A percentile compares a stretch with the other conserved stretches of the same genome.
Evolutionary conservation across 768 basidiomycete genomes (phyloP).

Genomic region (Holtermanniella nyarrowii): DNA sequence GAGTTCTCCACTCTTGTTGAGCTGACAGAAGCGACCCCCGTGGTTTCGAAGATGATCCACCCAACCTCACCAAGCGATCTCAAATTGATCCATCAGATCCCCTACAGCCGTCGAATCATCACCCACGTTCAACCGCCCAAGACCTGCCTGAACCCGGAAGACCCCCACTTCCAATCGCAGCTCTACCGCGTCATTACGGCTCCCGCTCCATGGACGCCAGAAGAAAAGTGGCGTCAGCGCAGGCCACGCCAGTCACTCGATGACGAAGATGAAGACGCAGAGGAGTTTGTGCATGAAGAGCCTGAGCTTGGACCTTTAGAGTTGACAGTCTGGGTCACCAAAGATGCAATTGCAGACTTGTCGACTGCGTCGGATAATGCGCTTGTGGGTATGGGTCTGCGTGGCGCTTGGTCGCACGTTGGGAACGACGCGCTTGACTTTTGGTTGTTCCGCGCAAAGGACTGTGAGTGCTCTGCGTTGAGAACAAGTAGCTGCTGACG

Average conservation of each 20-base stretch:
- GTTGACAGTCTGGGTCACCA: slow-evolving; percentile 12
- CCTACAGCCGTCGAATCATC: slow-evolving; percentile 13
- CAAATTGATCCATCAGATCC: slow-evolving; percentile 16
- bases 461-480: slow-evolving; percentile 5
- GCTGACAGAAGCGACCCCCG: neutral
- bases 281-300: slow-evolving; percentile 7
- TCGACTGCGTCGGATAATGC: slow-evolving; percentile 2
- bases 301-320: slow-evolving; percentile 17
- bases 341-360: neutral
- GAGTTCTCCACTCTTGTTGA: slow-evolving; percentile 8
- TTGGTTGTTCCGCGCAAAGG: slow-evolving; percentile 16
- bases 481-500: neutral
- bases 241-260: slow-evolving; percentile 2
- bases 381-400: slow-evolving; percentile 11
- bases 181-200: slow-evolving; percentile 17
- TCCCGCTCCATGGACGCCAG: slow-evolving; percentile 25
- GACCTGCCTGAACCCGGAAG: neutral
- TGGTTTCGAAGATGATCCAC: neutral
- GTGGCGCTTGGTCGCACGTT: slow-evolving; percentile 15
- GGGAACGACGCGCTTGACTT: neutral
- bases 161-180: slow-evolving; percentile 1
- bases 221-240: slow-evolving; percentile 22
- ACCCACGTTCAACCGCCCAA: slow-evolving; percentile 2
- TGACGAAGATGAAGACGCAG: neutral
- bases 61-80: neutral